These are phyloP conservation scores for Primulina huaijiensis DNA, from an alignment of 257 asterid genomes.

Conservation along the genomic window DNA sequence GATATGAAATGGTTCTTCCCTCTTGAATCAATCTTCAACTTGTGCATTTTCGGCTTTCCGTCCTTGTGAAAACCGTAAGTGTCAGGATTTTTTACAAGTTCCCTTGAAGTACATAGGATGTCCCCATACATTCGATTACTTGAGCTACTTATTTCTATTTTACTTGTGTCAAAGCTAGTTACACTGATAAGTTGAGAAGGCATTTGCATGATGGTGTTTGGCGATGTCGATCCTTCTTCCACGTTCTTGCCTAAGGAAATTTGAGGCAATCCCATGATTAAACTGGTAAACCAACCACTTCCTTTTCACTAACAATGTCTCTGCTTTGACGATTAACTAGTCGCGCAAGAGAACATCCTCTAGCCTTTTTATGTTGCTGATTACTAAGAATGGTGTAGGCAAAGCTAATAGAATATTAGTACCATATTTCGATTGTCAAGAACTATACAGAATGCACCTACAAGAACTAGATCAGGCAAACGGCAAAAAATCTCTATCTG, in stretches of 20 bases:
- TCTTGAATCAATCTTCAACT: conserved; percentile 46
- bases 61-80: conserved; percentile 42
- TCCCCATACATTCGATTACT: conserved; percentile 33
- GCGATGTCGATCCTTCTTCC: conserved; percentile 57
- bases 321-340: conserved; percentile 1
- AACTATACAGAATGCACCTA: not conserved
- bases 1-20: conserved; percentile 38
- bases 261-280: conserved; percentile 81
- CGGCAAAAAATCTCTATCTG: conserved; percentile 21
- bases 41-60: conserved; percentile 43
- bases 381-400: conserved; percentile 1
- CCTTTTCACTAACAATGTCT: conserved; percentile 18
- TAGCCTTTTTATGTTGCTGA: not conserved
- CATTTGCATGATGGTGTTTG: conserved; percentile 47
- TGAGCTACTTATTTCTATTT: conserved; percentile 36
- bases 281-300: conserved; percentile 13
- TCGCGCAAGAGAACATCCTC: conserved; percentile 2
- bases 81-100: conserved; percentile 41
- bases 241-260: conserved; percentile 48
- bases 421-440: not conserved
- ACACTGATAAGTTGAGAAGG: conserved; percentile 41
- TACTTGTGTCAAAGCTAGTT: conserved; percentile 55
- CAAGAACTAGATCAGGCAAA: conserved; percentile 12
- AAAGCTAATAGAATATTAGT: not conserved
- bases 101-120: conserved; percentile 44